Percentiles rank a stretch among this genome's conserved stretches.
phyloP scores from a whole-genome alignment of 192 early-diverging fungal species.

The Coemansia pectinata region DNA sequence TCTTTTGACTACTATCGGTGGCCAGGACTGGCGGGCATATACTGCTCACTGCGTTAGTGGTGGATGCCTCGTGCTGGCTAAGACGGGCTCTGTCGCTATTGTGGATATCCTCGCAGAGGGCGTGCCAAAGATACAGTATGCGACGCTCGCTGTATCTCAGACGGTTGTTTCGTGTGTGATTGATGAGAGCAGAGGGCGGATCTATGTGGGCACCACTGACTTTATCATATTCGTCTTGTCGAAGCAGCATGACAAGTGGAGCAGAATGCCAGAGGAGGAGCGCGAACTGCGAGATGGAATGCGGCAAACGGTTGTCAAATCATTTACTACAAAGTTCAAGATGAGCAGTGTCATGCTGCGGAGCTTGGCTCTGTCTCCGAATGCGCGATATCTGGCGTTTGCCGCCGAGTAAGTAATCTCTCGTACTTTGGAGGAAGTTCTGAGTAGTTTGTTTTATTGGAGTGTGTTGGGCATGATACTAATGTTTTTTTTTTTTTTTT shows the following conservation, averaged over 20 bases:
- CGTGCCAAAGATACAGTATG: slow-evolving; percentile 3
- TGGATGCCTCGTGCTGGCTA: slow-evolving; percentile 22
- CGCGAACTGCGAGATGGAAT: slow-evolving; percentile 20
- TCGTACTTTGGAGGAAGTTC: no score
- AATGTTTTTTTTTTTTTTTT: not conserved
- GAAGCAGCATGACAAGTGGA: slow-evolving; percentile 9
- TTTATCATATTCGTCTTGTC: slow-evolving; percentile 33
- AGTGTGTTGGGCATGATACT: not conserved
- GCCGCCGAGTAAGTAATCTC: slow-evolving; percentile 23
- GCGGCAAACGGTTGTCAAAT: slow-evolving; percentile 32
- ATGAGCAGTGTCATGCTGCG: slow-evolving; percentile 37
- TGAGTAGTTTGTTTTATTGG: no score
- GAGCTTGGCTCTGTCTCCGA: slow-evolving; percentile 29
- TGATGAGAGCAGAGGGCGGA: slow-evolving; percentile 18
- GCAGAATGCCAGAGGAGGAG: slow-evolving; percentile 18
- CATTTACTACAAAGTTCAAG: slow-evolving; percentile 53
- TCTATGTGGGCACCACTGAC: slow-evolving; percentile 32
- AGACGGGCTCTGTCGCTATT: slow-evolving; percentile 29
- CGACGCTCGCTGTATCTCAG: slow-evolving; percentile 25
- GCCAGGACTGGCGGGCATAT: slow-evolving; percentile 36
- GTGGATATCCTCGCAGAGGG: slow-evolving; percentile 9
- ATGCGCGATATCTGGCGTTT: slow-evolving; percentile 37
- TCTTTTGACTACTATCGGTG: not conserved
- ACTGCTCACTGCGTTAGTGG: slow-evolving; percentile 25
- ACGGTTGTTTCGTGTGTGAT: slow-evolving; percentile 38